A percentile compares a stretch with the other conserved stretches of the same genome.
phyloP scores from a whole-genome alignment of 208 protist genomes.

The Blechomonas ayalai region DNA sequence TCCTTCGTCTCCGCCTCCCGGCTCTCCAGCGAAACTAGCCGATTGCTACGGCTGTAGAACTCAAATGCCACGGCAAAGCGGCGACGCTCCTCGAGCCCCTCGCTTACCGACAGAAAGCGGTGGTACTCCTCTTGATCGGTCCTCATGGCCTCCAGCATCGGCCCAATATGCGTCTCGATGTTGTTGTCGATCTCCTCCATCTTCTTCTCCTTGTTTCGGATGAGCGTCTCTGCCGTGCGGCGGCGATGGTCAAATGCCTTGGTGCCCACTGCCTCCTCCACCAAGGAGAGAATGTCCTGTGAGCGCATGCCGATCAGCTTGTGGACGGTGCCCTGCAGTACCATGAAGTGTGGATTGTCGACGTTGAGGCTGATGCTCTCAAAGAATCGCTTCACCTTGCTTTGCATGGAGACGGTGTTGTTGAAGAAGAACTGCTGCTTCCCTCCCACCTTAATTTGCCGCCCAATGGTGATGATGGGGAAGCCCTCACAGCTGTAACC shows the following conservation, averaged over 20 bases:
- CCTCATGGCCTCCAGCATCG: conserved; percentile 81
- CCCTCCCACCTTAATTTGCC: conserved; percentile 95
- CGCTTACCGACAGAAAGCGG: conserved; percentile 47
- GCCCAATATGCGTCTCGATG: conserved; percentile 77
- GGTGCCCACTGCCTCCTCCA: conserved; percentile 99
- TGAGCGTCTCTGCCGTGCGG: conserved; percentile 91
- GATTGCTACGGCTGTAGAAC: conserved; percentile 37
- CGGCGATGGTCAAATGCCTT: conserved; percentile 99
- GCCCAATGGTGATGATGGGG: conserved; percentile 96
- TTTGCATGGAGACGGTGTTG: conserved; percentile 94
- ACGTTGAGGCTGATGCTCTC: conserved; percentile 99
- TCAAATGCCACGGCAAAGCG: conserved; percentile 68
- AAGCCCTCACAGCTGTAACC: conserved; percentile 97
- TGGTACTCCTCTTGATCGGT: conserved; percentile 87
- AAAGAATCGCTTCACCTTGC: conserved; percentile 98
- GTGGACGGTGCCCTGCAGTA: conserved; percentile 99
- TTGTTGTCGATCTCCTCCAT: conserved; percentile 96
- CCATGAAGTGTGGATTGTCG: conserved; percentile 99
- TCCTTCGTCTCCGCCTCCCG: conserved; percentile 9
- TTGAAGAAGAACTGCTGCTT: conserved; percentile 99
- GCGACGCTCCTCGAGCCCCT: conserved; percentile 65
- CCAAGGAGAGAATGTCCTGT: conserved; percentile 96
- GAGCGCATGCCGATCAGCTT: conserved; percentile 99
- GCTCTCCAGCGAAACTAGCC: conserved; percentile 13
- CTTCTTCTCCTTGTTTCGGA: conserved; percentile 99